Conservation (phyloP, 768 basidiomycete species). For the Leucogyrophana mollusca region DNA sequence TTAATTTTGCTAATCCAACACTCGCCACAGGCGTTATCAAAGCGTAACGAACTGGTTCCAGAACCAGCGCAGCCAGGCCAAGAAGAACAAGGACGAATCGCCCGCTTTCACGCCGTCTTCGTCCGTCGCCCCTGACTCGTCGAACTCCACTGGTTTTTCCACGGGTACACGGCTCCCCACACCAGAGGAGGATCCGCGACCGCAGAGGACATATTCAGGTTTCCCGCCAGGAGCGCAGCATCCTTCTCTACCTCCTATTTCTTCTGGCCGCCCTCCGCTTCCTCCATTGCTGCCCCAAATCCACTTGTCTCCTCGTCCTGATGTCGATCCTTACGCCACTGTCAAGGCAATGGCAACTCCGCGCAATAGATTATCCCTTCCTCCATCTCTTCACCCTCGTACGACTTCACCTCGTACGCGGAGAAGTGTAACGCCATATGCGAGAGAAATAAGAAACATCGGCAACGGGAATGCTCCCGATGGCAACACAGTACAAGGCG, state of each 20-base stretch:
- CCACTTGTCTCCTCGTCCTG: conserved; percentile 11
- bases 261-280: conserved; percentile 15
- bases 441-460: conserved; percentile 22
- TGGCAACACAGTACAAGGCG: conserved; percentile 15
- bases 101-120: conserved; percentile 22
- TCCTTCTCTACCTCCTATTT: conserved; percentile 23
- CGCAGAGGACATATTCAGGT: conserved; percentile 11
- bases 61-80: conserved; percentile 77
- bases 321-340: conserved; percentile 4
- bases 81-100: conserved; percentile 63
- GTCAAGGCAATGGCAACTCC: conserved; percentile 14
- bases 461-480: conserved; percentile 16
- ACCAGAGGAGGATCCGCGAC: conserved; percentile 6
- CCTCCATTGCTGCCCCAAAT: conserved; percentile 2
- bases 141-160: conserved; percentile 8
- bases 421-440: conserved; percentile 24
- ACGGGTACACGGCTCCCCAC: conserved; percentile 1
- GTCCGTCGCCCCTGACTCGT: conserved; percentile 11
- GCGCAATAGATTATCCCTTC: conserved; percentile 29
- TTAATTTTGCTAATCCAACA: conserved; percentile 18
- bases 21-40: conserved; percentile 63
- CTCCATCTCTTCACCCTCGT: conserved; percentile 25
- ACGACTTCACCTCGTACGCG: conserved; percentile 29
- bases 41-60: conserved; percentile 88
- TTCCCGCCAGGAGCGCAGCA: conserved; percentile 28